A percentile compares a stretch with the other conserved stretches of the same genome.
phyloP scores from a whole-genome alignment of 257 asterid species.

The Rehmannia glutinosa region DNA sequence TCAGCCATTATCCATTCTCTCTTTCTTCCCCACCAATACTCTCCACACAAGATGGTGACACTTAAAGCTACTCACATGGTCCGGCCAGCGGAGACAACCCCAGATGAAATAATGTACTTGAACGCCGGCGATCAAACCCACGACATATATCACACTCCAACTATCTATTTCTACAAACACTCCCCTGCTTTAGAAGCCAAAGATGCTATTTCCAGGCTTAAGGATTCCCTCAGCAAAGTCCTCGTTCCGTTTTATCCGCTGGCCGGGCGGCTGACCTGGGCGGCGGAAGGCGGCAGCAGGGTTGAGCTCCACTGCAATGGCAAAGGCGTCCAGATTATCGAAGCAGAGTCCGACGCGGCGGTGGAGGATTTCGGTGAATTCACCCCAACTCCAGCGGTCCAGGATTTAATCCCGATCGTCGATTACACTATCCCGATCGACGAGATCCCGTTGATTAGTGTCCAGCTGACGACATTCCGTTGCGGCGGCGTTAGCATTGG shows the following conservation, averaged over 20 bases:
- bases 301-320: too few relatives aligned
- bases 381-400: constrained; percentile 42
- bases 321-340: constrained; percentile 39
- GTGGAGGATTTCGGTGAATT: constrained; percentile 53
- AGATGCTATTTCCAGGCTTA: constrained; percentile 11
- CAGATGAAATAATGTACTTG: constrained; percentile 33
- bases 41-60: too few relatives aligned
- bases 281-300: too few relatives aligned
- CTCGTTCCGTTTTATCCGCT: constrained; percentile 47
- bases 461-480: constrained; percentile 42
- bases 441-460: constrained; percentile 38
- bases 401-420: too few relatives aligned
- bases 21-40: too few relatives aligned
- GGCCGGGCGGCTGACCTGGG: constrained; percentile 52
- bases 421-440: constrained; percentile 46
- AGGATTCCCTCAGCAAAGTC: constrained; percentile 40
- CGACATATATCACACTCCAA: constrained; percentile 53
- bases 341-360: constrained; percentile 41
- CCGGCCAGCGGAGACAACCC: constrained; percentile 55
- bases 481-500: constrained; percentile 55
- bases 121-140: constrained; percentile 50
- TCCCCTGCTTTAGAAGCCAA: constrained; percentile 31
- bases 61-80: constrained; percentile 43
- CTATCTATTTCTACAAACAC: too few relatives aligned
- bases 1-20: too few relatives aligned